Percentiles rank a stretch among this genome's conserved stretches.
These are phyloP conservation scores for Avicennia marina DNA, from an alignment of 257 asterid species.

Conservation along the genomic window DNA sequence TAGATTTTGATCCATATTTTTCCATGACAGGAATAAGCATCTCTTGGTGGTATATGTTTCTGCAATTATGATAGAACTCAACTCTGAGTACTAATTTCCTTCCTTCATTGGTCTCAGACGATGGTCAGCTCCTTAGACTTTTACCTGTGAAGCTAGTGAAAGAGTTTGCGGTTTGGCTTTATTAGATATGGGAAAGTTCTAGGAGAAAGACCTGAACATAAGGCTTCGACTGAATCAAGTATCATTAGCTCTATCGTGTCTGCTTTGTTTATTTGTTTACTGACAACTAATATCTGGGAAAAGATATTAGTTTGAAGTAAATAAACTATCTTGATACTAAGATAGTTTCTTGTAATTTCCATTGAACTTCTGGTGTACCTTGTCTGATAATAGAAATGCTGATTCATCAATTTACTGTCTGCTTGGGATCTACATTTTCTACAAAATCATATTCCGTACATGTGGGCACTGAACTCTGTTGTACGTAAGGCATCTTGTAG, in stretches of 20 bases:
- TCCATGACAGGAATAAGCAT: constrained; percentile 10
- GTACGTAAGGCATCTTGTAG: constrained; percentile 9
- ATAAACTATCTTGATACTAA: background rate
- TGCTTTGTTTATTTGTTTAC: background rate
- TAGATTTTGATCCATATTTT: constrained; percentile 11
- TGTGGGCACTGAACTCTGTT: constrained; percentile 11
- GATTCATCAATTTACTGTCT: background rate
- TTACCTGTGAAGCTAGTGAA: background rate
- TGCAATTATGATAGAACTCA: background rate
- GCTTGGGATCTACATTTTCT: background rate
- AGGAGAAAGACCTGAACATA: background rate
- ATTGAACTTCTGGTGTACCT: background rate
- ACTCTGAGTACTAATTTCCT: constrained; percentile 15
- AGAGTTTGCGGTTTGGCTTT: background rate
- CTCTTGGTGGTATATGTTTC: constrained; percentile 6
- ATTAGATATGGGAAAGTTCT: background rate
- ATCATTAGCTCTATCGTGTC: background rate
- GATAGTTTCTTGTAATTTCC: too few species aligned
- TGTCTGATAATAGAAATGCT: constrained; percentile 1
- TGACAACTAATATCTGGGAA: background rate
- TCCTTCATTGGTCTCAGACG: constrained; percentile 6
- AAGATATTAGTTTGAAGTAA: background rate
- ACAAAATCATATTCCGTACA: background rate
- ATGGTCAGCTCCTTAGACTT: background rate
- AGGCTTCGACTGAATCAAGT: background rate